A percentile compares a stretch with the other conserved stretches of the same genome.
Evolutionary conservation across 257 asterid genomes (phyloP).

Genomic region (Salvia rosmarinus): DNA sequence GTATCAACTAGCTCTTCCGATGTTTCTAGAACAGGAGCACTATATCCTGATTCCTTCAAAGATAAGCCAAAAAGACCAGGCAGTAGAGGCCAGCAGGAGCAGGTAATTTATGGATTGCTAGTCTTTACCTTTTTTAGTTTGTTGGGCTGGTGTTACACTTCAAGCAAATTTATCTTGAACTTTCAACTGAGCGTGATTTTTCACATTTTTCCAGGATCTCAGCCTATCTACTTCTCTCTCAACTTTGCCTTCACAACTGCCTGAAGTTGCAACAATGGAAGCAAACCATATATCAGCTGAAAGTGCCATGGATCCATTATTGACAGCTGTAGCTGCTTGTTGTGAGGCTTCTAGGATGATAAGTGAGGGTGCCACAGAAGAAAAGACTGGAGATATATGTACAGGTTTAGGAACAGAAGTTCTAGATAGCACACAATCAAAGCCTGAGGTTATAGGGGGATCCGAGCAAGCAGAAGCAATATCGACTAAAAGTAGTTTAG

Average conservation of each 20-base stretch:
- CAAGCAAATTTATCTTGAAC: constrained; percentile 26
- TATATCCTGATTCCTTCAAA: constrained; percentile 35
- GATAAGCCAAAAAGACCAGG: constrained; percentile 44
- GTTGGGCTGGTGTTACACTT: constrained; percentile 20
- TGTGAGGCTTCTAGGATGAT: constrained; percentile 37
- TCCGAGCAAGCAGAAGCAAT: constrained; percentile 42
- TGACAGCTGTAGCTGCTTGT: constrained; percentile 36
- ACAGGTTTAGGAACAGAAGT: constrained; percentile 31
- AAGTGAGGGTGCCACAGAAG: constrained; percentile 28
- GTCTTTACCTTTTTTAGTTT: background rate
- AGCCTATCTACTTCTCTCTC: constrained; percentile 39
- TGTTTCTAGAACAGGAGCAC: constrained; percentile 34
- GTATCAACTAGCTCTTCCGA: constrained; percentile 32
- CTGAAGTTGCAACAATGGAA: constrained; percentile 36
- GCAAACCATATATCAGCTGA: constrained; percentile 39
- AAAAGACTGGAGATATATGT: constrained; percentile 32
- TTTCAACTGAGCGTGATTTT: constrained; percentile 9
- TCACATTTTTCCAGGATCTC: constrained; percentile 47
- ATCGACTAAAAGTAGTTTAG: constrained; percentile 37
- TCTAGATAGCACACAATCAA: constrained; percentile 37
- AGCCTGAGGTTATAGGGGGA: constrained; percentile 33
- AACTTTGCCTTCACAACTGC: constrained; percentile 47
- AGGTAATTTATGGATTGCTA: constrained; percentile 43
- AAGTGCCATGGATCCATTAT: constrained; percentile 35
- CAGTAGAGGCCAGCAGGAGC: constrained; percentile 45